Evolutionary conservation across 2,329 filamentous ascomycete genomes (phyloP).

Genomic region (Erysiphe neolycopersici): DNA sequence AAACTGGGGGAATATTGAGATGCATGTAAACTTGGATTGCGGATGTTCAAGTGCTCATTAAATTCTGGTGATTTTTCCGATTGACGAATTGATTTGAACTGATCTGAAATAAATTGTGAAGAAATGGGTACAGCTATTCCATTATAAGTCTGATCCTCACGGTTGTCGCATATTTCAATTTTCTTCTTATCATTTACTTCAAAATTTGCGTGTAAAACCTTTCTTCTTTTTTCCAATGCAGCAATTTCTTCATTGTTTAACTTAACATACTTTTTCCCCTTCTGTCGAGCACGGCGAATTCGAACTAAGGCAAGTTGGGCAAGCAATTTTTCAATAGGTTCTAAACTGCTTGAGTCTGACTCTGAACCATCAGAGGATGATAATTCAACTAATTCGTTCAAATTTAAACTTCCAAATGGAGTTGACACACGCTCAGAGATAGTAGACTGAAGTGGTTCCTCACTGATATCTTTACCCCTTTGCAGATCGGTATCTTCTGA

Average conservation of each 20-base stretch:
- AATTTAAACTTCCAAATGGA: slow-evolving; percentile 4
- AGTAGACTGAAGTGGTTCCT: slow-evolving; percentile 33
- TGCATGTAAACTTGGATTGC: too few relatives aligned
- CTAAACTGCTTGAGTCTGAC: slow-evolving; percentile 19
- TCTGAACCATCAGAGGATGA: slow-evolving; percentile 21
- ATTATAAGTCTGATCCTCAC: slow-evolving; percentile 9
- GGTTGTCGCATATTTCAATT: slow-evolving; percentile 7
- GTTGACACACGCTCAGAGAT: slow-evolving; percentile 27
- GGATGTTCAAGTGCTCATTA: too few relatives aligned
- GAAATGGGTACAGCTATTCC: slow-evolving; percentile 10
- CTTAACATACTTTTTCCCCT: slow-evolving; percentile 53
- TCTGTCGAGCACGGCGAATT: slow-evolving; percentile 50
- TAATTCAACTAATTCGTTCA: slow-evolving; percentile 2
- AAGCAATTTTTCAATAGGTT: slow-evolving; percentile 36
- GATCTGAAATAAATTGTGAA: not conserved
- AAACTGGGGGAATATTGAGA: too few relatives aligned
- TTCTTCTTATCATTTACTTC: slow-evolving; percentile 7
- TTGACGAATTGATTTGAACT: not conserved
- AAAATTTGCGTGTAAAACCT: slow-evolving; percentile 21
- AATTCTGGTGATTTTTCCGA: not conserved
- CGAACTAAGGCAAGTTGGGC: slow-evolving; percentile 55
- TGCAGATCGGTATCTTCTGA: too few relatives aligned
- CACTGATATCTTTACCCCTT: slow-evolving; percentile 22
- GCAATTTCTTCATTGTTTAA: slow-evolving; percentile 57
- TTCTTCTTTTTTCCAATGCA: slow-evolving; percentile 43